phyloP scores from a whole-genome alignment of 75 land plant genomes.

The Larix kaempferi region DNA sequence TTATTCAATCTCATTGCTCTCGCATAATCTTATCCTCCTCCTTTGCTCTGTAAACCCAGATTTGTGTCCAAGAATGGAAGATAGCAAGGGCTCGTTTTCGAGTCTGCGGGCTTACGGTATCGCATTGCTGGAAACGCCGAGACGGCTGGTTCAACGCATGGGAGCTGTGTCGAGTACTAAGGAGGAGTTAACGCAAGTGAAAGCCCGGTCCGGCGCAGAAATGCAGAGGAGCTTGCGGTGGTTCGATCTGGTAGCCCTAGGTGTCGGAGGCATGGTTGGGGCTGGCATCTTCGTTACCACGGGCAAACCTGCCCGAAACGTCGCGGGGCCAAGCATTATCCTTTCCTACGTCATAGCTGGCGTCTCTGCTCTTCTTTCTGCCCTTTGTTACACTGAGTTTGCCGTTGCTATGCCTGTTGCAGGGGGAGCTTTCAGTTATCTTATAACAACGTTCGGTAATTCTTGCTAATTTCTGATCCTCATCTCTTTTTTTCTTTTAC shows the following conservation, averaged over 20 bases:
- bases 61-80: conserved; percentile 16
- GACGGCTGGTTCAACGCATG: conserved; percentile 42
- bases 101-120: conserved; percentile 37
- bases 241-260: conserved; percentile 77
- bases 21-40: no score
- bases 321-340: conserved; percentile 83
- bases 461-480: background rate
- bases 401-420: conserved; percentile 96
- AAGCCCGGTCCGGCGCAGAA: conserved; percentile 65
- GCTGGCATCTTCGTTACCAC: conserved; percentile 93
- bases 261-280: conserved; percentile 94
- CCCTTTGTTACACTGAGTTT: conserved; percentile 96
- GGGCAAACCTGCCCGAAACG: conserved; percentile 53
- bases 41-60: background rate
- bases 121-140: conserved; percentile 53
- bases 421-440: conserved; percentile 95
- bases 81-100: conserved; percentile 47
- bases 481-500: background rate
- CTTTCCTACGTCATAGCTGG: conserved; percentile 87
- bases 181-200: conserved; percentile 66
- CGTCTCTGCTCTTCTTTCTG: conserved; percentile 88
- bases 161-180: conserved; percentile 47
- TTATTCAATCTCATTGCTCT: background rate
- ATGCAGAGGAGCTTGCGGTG: conserved; percentile 72
- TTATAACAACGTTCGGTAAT: conserved; percentile 80